These are phyloP conservation scores for Globisporangium recalcitrans DNA, from an alignment of 352 stramenopile genomes.

Conservation along the genomic window DNA sequence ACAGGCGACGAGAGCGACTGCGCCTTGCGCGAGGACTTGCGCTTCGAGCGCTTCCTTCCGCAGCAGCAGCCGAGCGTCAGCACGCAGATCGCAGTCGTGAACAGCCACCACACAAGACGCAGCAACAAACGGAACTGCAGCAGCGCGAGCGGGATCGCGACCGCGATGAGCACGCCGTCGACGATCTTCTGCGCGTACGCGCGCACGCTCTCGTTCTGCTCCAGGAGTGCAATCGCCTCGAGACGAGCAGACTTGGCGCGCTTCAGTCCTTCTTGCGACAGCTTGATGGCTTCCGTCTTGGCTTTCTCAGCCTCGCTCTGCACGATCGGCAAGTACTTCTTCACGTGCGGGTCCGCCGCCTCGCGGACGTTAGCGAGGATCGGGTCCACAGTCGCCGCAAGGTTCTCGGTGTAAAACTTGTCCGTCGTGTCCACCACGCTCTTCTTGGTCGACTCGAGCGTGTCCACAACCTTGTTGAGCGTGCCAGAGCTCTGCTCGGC, in stretches of 20 bases:
- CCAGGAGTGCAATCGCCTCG: conserved; percentile 47
- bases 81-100: conserved; percentile 47
- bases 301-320: conserved; percentile 38
- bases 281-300: conserved; percentile 28
- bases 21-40: conserved; percentile 29
- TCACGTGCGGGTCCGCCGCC: conserved; percentile 46
- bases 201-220: conserved; percentile 56
- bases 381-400: conserved; percentile 58
- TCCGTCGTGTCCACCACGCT: conserved; percentile 34
- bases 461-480: conserved; percentile 46
- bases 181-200: conserved; percentile 64
- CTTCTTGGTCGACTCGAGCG: conserved; percentile 43
- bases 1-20: conserved; percentile 6
- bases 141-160: conserved; percentile 45
- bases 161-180: conserved; percentile 42
- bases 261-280: conserved; percentile 39
- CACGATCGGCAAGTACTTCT: conserved; percentile 49
- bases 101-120: conserved; percentile 48
- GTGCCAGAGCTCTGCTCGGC: conserved; percentile 37
- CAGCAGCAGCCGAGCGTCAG: conserved; percentile 60
- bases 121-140: conserved; percentile 45
- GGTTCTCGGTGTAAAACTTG: conserved; percentile 66
- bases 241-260: conserved; percentile 40
- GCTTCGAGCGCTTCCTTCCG: conserved; percentile 29
- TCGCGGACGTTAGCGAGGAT: conserved; percentile 47